Evolutionary conservation across 108 stramenopile genomes (phyloP).

Genomic region (Fragilaria crotonensis): DNA sequence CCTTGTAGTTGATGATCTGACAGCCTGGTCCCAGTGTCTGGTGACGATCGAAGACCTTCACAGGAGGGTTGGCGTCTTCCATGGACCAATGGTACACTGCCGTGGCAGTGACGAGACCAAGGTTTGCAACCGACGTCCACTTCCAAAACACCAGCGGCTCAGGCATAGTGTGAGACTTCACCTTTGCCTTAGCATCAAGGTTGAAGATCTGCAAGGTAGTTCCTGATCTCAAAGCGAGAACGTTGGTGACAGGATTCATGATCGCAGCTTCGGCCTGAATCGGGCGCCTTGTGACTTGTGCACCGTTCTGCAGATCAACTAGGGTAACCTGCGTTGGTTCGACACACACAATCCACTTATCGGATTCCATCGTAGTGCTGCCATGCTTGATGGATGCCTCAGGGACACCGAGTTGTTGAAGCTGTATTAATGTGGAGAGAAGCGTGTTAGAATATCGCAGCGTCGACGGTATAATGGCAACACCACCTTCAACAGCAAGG

Average conservation of each 20-base stretch:
- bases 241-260: constrained; percentile 93
- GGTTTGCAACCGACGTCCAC: constrained; percentile 83
- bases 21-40: constrained; percentile 73
- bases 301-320: constrained; percentile 87
- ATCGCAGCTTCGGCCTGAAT: constrained; percentile 98
- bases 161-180: constrained; percentile 88
- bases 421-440: constrained; percentile 33
- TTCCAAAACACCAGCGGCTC: constrained; percentile 94
- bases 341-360: constrained; percentile 90
- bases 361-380: constrained; percentile 84
- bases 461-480: constrained; percentile 5
- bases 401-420: constrained; percentile 87
- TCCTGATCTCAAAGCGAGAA: constrained; percentile 90
- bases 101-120: constrained; percentile 92
- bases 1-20: constrained; percentile 98
- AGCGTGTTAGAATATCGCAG: constrained; percentile 3
- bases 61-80: constrained; percentile 66
- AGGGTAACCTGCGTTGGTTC: constrained; percentile 87
- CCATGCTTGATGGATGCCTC: constrained; percentile 89
- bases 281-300: constrained; percentile 87
- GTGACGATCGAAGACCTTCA: constrained; percentile 95
- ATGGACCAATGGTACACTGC: constrained; percentile 93
- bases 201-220: constrained; percentile 97
- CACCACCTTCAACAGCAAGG: neutral
- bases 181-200: constrained; percentile 87